These are phyloP conservation scores for Emergomyces orientalis DNA, from an alignment of 2,329 filamentous ascomycete species.

Conservation along the genomic window DNA sequence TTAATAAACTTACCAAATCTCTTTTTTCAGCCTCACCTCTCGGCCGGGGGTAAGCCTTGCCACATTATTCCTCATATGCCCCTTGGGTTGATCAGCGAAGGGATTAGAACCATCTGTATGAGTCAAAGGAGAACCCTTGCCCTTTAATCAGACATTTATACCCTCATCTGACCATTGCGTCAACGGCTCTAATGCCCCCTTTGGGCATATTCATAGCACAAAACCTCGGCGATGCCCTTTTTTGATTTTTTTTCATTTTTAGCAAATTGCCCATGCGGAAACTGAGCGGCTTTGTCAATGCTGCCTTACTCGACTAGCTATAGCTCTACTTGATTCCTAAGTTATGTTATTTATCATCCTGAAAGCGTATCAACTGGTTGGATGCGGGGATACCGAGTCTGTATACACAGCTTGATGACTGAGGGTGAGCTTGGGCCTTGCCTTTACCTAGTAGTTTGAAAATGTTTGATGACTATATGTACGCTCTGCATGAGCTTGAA, in stretches of 20 bases:
- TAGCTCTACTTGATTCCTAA: background rate
- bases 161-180: conserved; percentile 2
- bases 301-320: background rate
- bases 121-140: background rate
- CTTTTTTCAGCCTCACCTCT: too few species aligned
- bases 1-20: background rate
- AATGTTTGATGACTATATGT: background rate
- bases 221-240: background rate
- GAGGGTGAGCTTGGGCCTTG: background rate
- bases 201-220: background rate
- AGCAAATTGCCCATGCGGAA: background rate
- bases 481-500: background rate
- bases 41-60: too few species aligned
- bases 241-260: background rate
- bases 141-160: background rate
- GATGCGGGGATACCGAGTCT: too few species aligned
- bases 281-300: background rate
- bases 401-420: background rate
- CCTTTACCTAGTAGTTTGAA: background rate
- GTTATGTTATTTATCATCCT: background rate
- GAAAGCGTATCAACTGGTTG: too few species aligned
- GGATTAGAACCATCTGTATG: too few species aligned
- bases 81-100: background rate
- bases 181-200: background rate
- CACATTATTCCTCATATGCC: too few species aligned